A percentile compares a stretch with the other conserved stretches of the same genome.
Evolutionary conservation across 192 early-diverging fungal species (phyloP).

Genomic region (Dimargaris cristalligena): DNA sequence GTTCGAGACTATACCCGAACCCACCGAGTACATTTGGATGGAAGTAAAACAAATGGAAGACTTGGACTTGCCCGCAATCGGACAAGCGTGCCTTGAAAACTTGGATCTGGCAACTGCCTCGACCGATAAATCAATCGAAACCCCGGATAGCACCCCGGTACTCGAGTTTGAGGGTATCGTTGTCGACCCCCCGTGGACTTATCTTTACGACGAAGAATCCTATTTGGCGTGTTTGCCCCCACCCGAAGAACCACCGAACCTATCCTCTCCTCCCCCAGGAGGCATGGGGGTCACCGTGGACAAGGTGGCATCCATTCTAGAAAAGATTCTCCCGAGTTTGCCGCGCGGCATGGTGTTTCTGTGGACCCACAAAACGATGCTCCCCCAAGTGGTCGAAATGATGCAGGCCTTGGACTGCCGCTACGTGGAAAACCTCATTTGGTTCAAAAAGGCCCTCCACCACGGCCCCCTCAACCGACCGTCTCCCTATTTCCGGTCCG

Average conservation of each 20-base stretch:
- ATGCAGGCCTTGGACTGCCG: slow-evolving; percentile 33
- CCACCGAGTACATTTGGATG: slow-evolving; percentile 10
- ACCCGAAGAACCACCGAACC: background rate
- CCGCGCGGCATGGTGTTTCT: slow-evolving; percentile 32
- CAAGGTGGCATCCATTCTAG: slow-evolving; percentile 19
- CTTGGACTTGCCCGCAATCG: slow-evolving; percentile 9
- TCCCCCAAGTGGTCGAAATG: slow-evolving; percentile 32
- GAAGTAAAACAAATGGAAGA: slow-evolving; percentile 18
- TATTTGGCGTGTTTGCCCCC: background rate
- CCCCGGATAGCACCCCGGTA: slow-evolving; percentile 13
- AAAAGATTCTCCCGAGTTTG: slow-evolving; percentile 23
- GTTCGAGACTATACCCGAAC: background rate
- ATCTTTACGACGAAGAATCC: slow-evolving; percentile 21
- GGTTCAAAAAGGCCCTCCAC: slow-evolving; percentile 35
- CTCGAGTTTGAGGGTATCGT: slow-evolving; percentile 29
- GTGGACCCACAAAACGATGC: slow-evolving; percentile 38
- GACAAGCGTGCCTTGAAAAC: slow-evolving; percentile 1
- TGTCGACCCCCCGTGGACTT: slow-evolving; percentile 41
- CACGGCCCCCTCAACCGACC: slow-evolving; percentile 25
- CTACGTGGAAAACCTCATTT: slow-evolving; percentile 42
- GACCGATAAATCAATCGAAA: background rate
- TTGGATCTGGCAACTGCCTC: background rate
- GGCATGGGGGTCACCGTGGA: background rate
- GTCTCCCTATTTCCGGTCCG: slow-evolving; percentile 29
- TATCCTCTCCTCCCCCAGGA: background rate